Percentiles rank a stretch among this genome's conserved stretches.
Evolutionary conservation across 345 rosid species (phyloP).

Genomic region (Dimocarpus longan): DNA sequence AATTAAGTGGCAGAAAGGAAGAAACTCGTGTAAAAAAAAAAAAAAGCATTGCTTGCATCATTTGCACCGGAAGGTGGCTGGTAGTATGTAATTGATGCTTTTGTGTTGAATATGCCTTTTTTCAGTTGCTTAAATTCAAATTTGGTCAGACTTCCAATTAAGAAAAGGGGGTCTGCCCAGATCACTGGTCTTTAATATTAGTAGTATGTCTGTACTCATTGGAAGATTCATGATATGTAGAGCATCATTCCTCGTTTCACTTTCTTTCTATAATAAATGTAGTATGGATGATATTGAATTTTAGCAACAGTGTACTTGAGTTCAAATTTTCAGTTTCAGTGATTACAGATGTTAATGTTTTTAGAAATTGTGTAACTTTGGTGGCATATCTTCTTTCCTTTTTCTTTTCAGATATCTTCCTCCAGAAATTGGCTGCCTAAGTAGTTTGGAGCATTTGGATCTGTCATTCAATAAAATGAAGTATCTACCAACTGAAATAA

Average conservation of each 20-base stretch:
- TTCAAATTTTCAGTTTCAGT: not conserved
- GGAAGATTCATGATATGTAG: not conserved
- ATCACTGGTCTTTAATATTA: not conserved
- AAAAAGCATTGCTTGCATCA: not conserved
- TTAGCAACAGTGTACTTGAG: not conserved
- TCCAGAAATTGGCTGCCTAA: slow-evolving; percentile 90
- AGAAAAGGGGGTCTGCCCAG: not conserved
- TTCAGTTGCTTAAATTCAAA: not conserved
- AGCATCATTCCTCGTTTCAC: not conserved
- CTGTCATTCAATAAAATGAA: slow-evolving; percentile 95
- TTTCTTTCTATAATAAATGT: not conserved
- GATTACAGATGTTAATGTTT: not conserved
- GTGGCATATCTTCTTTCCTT: slow-evolving; percentile 13
- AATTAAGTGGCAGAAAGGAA: not conserved
- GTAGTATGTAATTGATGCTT: not conserved
- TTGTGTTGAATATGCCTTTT: not conserved
- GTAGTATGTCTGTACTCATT: not conserved
- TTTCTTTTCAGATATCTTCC: slow-evolving; percentile 77
- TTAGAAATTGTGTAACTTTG: slow-evolving; percentile 16
- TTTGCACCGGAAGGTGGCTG: not conserved
- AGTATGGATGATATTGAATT: not conserved
- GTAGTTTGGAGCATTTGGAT: slow-evolving; percentile 75
- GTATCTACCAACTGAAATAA: slow-evolving; percentile 74
- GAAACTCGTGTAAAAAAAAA: not conserved
- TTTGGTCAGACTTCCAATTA: not conserved